phyloP scores from a whole-genome alignment of 1,284 basidiomycete species.

The Cutaneotrichosporon spelunceum region DNA sequence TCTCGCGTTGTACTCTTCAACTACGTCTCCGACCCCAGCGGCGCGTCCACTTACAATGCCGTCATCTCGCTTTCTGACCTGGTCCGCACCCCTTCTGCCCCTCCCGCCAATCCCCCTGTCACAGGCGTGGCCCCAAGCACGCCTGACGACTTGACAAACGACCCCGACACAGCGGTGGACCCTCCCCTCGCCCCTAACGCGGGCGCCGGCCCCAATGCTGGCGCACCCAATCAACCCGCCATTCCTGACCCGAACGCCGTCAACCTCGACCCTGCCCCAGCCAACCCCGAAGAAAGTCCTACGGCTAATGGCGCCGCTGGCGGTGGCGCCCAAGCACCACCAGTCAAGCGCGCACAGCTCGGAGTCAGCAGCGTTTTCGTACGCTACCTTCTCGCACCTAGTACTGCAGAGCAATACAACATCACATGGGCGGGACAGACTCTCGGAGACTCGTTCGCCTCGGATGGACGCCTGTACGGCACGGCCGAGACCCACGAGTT shows the following conservation, averaged over 20 bases:
- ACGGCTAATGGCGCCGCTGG: too few species aligned
- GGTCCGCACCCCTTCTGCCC: not conserved
- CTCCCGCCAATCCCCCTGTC: not conserved
- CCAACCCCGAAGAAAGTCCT: conserved; percentile 11
- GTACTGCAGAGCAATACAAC: conserved; percentile 63
- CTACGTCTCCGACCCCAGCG: conserved; percentile 53
- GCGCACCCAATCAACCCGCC: conserved; percentile 10
- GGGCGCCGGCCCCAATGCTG: conserved; percentile 19
- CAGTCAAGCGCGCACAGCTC: not conserved
- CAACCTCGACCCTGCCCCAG: not conserved
- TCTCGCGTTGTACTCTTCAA: conserved; percentile 66
- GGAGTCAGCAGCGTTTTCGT: conserved; percentile 9
- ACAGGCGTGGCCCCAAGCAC: not conserved
- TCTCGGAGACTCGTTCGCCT: conserved; percentile 61
- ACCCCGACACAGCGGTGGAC: conserved; percentile 25
- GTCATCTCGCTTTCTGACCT: conserved; percentile 22
- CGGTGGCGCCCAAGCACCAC: not conserved
- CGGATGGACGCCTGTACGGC: conserved; percentile 63
- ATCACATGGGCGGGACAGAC: conserved; percentile 72
- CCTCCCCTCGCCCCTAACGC: not conserved
- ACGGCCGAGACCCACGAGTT: conserved; percentile 57
- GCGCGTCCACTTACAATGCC: conserved; percentile 51
- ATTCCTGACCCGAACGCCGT: not conserved
- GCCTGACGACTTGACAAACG: not conserved
- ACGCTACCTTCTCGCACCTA: conserved; percentile 52